Evolutionary conservation across 768 basidiomycete genomes (phyloP), one percentile per base, ranked within the genome.

Genomic region (Rhodotorula toruloides): DNA sequence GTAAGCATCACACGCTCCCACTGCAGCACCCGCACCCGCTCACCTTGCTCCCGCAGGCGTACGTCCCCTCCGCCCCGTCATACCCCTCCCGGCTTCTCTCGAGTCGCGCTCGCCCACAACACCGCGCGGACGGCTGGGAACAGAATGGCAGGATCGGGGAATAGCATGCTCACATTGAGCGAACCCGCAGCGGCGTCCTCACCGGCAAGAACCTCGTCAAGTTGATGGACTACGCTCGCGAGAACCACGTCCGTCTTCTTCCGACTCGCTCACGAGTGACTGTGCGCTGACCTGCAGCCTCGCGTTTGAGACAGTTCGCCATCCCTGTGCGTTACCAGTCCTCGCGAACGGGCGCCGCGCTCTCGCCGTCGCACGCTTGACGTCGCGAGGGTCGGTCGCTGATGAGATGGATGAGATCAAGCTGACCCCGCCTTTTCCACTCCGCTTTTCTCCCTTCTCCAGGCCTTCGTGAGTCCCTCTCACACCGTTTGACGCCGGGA

Each of bases 141-240:
- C n/a, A n/a, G n/a, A n/a, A n/a, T n/a, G n/a, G n/a, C n/a, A n/a
- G n/a, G n/a, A n/a, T n/a, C n/a, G n/a, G n/a, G n/a, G n/a, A n/a
- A n/a, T n/a, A n/a, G n/a, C n/a, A n/a, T n/a, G n/a, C n/a, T n/a
- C n/a, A n/a, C n/a, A n/a, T n/a, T n/a, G n/a, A n/a, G n/a, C n/a
- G n/a, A n/a, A 4, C n/a, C 19, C 21, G 27, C 22, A 19, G 14
- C 21, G 94, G 94, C 71, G 94, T 99, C 68, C 80, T 99, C 77
- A 93, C 91, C 66, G 94, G 94, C 78, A 89, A 93, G 73, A 85
- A 98, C 77, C 89, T 91, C 74, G 86, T 91, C 80, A 93, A 92
- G 79, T 80, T 99, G 76, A 94, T 98, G 77, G 86, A 94, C 74
- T 96, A 94, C 78, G 94, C 93, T 50, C 88, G 87, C 75, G 84